phyloP scores from a whole-genome alignment of 805 yeast species.

The Ogataea ganodermae region DNA sequence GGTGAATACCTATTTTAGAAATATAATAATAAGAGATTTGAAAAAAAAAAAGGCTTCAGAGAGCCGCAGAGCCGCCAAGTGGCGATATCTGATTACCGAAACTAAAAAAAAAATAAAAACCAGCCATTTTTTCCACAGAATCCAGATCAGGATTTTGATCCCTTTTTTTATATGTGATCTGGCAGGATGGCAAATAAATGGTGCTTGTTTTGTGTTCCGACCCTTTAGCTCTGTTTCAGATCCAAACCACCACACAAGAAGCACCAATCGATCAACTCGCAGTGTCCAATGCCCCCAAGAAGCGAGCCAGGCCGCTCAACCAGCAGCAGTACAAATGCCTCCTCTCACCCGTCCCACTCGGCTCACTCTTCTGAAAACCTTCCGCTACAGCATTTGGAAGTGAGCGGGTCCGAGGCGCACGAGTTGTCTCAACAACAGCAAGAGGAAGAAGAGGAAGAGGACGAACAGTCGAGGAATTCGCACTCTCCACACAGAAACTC shows the following conservation, averaged over 20 bases:
- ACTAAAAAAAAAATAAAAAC: constrained; percentile 9
- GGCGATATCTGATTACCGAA: background rate
- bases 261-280: too few species aligned
- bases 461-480: background rate
- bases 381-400: background rate
- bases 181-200: background rate
- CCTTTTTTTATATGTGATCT: constrained; percentile 1
- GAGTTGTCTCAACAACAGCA: background rate
- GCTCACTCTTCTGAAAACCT: background rate
- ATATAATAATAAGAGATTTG: background rate
- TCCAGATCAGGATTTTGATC: constrained; percentile 1
- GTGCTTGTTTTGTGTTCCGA: background rate
- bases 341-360: background rate
- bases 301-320: constrained; percentile 4
- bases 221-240: background rate
- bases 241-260: background rate
- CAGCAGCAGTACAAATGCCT: background rate
- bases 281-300: constrained; percentile 5
- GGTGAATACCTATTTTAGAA: background rate
- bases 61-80: constrained; percentile 10
- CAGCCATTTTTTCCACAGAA: constrained; percentile 17
- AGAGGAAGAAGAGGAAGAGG: background rate
- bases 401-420: background rate
- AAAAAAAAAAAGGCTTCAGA: constrained; percentile 5
- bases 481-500: constrained; percentile 11